Evolutionary conservation across 495 filamentous ascomycete species (phyloP).

Genomic region (Hypomontagnella submonticulosa): DNA sequence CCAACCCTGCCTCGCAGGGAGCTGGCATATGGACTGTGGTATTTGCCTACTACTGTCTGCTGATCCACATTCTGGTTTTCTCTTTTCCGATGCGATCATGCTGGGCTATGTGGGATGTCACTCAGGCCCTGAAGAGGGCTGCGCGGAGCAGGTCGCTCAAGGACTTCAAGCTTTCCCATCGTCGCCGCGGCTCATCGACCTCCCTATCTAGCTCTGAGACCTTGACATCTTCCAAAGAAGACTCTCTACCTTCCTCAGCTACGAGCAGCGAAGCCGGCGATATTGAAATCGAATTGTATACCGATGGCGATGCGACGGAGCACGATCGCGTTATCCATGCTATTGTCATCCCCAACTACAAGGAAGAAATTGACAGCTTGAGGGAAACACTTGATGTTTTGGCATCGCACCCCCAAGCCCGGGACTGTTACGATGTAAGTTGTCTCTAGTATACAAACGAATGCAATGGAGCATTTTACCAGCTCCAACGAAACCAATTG

Average conservation of each 20-base stretch:
- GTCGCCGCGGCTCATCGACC: constrained; percentile 61
- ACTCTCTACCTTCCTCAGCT: constrained; percentile 52
- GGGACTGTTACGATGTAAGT: constrained; percentile 73
- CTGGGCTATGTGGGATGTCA: constrained; percentile 64
- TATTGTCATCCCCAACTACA: constrained; percentile 76
- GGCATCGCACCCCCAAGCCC: constrained; percentile 71
- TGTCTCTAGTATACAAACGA: neutral
- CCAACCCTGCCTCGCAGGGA: constrained; percentile 37
- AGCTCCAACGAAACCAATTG: neutral
- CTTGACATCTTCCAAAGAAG: constrained; percentile 57
- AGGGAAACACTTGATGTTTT: constrained; percentile 72
- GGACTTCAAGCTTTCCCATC: constrained; percentile 57
- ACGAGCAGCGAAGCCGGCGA: constrained; percentile 62
- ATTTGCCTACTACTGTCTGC: constrained; percentile 63
- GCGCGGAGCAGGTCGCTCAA: constrained; percentile 53
- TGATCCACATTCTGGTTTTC: constrained; percentile 64
- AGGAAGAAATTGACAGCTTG: constrained; percentile 72
- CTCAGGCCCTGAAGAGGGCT: constrained; percentile 51
- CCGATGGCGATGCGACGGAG: constrained; percentile 49
- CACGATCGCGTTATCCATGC: constrained; percentile 65
- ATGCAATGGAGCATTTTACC: neutral
- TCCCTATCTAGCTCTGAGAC: constrained; percentile 63
- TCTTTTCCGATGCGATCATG: constrained; percentile 64
- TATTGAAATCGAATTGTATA: constrained; percentile 53
- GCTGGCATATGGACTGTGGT: constrained; percentile 53